Conservation (phyloP, 495 filamentous ascomycete genomes). For the Neurospora terricola region DNA sequence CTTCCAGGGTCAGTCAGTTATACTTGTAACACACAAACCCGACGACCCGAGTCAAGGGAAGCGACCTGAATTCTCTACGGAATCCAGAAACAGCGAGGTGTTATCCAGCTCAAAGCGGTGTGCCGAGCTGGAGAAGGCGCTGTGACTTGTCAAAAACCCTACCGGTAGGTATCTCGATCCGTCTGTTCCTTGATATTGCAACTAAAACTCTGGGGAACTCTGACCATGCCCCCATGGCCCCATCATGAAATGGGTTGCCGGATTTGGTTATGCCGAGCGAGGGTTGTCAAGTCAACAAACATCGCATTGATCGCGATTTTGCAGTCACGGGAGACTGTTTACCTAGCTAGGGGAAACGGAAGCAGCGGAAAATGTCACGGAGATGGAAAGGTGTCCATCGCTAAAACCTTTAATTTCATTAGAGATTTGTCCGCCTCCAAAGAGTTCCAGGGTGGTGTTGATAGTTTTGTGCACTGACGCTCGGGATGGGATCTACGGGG, state of each 20-base stretch:
- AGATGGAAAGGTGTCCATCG: constrained; percentile 20
- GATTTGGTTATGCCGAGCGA: neutral
- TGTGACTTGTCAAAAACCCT: neutral
- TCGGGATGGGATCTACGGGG: neutral
- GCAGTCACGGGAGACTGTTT: neutral
- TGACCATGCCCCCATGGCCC: neutral
- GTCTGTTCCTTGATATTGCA: neutral
- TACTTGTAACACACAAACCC: neutral
- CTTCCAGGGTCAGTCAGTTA: too few species aligned
- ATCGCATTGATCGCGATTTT: neutral
- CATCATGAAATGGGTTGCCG: neutral
- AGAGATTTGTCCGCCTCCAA: neutral
- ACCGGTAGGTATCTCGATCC: neutral
- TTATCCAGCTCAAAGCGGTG: neutral
- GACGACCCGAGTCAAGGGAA: neutral
- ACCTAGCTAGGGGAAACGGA: too few species aligned
- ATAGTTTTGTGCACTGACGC: neutral
- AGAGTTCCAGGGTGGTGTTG: neutral
- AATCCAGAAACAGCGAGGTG: neutral
- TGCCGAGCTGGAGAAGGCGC: neutral
- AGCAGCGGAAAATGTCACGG: neutral
- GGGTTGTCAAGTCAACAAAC: too few species aligned
- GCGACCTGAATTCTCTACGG: neutral
- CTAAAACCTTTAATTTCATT: neutral
- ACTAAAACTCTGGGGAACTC: neutral